Evolutionary conservation across 495 filamentous ascomycete genomes (phyloP), one percentile per base, ranked within the genome.

Genomic region (Aspergillus carlsbadensis): DNA sequence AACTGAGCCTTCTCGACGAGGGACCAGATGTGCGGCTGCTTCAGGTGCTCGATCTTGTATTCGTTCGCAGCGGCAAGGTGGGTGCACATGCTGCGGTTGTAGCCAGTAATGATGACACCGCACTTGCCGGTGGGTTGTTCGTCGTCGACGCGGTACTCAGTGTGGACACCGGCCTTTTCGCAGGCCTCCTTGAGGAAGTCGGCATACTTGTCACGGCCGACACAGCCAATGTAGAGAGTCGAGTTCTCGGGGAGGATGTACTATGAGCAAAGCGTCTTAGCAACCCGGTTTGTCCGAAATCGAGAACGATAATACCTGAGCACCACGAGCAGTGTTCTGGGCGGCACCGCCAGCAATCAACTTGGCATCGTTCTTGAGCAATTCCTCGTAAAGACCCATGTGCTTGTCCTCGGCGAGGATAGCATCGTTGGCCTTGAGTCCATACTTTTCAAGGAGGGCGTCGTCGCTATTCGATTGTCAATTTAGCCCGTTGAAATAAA

Each of bases 261-360:
- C 85, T 96, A 64, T 43, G 40, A 29, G 2, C 15, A 18, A 14
- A 1, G 10, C 11, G n/a, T 11, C 26, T 50, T 15, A 57, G 45
- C 18, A 40, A 26, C 26, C 11, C 18, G 21, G 11, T 40, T n/a
- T 36, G 11, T 1, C 31, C 14, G 34, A 39, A 22, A 26, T 13
- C 10, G 24, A 20, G 10, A 2, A 13, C 13, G 11, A 35, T 17
- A n/a, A 17, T 78, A 87, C 84, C 77, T 87, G 90, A 53, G 92
- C 95, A 65, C 94, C 94, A 65, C 94, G 88, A 64, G 95, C 94
- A 53, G 93, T 93, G 84, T 99, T 99, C 75, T 99, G 94, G 22
- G 95, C 94, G 56, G 95, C 95, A 68, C 94, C 94, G 66, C 94
- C 94, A 52, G 94, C 91, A 71, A 99, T 91, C 68, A 96, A 81